Conservation (phyloP, 768 basidiomycete species). For the Tulasnella sp. region DNA sequence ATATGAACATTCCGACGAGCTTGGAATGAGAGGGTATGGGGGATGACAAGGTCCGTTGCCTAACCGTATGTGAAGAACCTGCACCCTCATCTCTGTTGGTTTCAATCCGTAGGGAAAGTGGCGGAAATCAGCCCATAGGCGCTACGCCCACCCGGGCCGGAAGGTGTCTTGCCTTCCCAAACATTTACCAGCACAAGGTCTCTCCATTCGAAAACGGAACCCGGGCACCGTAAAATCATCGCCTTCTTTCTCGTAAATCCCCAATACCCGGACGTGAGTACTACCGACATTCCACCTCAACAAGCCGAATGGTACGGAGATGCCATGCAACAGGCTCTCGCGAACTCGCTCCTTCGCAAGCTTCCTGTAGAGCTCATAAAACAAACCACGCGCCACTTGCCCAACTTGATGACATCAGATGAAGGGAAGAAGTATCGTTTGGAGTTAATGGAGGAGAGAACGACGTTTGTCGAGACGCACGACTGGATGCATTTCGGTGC, state of each 20-base stretch:
- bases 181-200: constrained; percentile 29
- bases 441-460: constrained; percentile 24
- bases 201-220: constrained; percentile 24
- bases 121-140: neutral
- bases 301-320: constrained; percentile 8
- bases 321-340: neutral
- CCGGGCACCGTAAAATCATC: constrained; percentile 28
- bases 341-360: neutral
- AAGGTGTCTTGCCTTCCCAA: constrained; percentile 28
- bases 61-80: neutral
- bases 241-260: constrained; percentile 23
- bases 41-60: constrained; percentile 36
- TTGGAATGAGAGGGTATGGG: constrained; percentile 47
- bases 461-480: neutral
- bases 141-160: neutral
- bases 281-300: constrained; percentile 21
- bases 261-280: neutral
- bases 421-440: constrained; percentile 20
- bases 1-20: constrained; percentile 32
- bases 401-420: constrained; percentile 4
- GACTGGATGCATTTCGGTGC: neutral
- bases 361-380: constrained; percentile 1
- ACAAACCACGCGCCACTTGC: neutral
- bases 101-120: neutral
- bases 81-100: neutral